Conservation (phyloP, 352 stramenopile genomes). For the Pythium aquatile region DNA sequence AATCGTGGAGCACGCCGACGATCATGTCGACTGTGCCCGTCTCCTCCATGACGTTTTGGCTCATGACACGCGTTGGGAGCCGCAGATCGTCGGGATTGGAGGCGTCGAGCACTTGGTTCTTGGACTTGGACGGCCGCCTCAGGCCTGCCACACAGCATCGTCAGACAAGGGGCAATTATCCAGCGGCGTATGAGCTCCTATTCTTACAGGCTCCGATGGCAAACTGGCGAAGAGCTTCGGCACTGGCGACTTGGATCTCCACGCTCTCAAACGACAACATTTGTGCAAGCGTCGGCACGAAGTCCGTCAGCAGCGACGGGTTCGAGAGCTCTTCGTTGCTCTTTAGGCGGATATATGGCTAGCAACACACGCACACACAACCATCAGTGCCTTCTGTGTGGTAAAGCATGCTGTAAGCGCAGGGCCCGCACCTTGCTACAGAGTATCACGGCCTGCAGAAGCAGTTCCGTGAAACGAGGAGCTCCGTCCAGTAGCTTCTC, state of each 20-base stretch:
- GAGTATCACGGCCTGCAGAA: slow-evolving; percentile 41
- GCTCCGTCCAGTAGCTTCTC: slow-evolving; percentile 54
- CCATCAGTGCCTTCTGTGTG: not conserved
- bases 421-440: slow-evolving; percentile 39
- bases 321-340: slow-evolving; percentile 79
- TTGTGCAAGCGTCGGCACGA: slow-evolving; percentile 54
- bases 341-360: slow-evolving; percentile 74
- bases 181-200: not conserved
- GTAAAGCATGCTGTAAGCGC: too few relatives aligned
- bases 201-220: slow-evolving; percentile 57
- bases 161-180: not conserved
- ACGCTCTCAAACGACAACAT: slow-evolving; percentile 57
- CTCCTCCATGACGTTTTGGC: slow-evolving; percentile 68
- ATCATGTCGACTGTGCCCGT: slow-evolving; percentile 57
- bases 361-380: not conserved
- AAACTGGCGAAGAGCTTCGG: slow-evolving; percentile 57
- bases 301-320: slow-evolving; percentile 40
- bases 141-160: slow-evolving; percentile 32
- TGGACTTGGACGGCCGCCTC: slow-evolving; percentile 26
- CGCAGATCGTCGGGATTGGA: slow-evolving; percentile 48
- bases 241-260: slow-evolving; percentile 61
- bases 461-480: slow-evolving; percentile 37
- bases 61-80: slow-evolving; percentile 55
- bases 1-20: slow-evolving; percentile 57
- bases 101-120: slow-evolving; percentile 34